A percentile compares a stretch with the other conserved stretches of the same genome.
Conservation (phyloP, 495 filamentous ascomycete genomes). For the Aspergillus leporis region DNA sequence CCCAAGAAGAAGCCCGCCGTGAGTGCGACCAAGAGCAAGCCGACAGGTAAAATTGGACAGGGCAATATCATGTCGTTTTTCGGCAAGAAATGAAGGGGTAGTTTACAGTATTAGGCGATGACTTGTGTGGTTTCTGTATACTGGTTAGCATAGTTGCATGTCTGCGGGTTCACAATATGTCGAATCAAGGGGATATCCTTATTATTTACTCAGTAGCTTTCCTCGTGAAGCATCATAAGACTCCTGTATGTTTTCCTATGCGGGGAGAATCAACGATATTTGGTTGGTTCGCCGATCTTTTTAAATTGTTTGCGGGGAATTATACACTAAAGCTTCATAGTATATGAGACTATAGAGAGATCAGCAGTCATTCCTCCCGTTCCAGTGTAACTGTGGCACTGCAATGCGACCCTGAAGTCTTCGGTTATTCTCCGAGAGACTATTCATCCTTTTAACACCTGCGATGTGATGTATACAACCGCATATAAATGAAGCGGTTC, state of each 20-base stretch:
- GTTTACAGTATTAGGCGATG: neutral
- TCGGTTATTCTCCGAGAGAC: neutral
- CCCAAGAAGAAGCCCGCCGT: slow-evolving; percentile 60
- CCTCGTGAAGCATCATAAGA: neutral
- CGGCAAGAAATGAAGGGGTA: slow-evolving; percentile 68
- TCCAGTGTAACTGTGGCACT: neutral
- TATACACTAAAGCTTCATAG: neutral
- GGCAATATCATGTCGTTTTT: slow-evolving; percentile 97
- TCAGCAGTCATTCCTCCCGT: neutral
- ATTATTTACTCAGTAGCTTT: neutral
- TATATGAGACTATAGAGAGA: neutral
- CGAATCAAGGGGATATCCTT: neutral
- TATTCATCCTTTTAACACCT: neutral
- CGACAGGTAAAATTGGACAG: slow-evolving; percentile 62
- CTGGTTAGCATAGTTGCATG: neutral
- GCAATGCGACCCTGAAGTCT: neutral
- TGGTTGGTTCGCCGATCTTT: neutral
- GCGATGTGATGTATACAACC: neutral
- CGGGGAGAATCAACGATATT: neutral
- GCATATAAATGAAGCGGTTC: slow-evolving; percentile 1
- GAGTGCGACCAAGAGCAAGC: slow-evolving; percentile 58
- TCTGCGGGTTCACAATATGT: neutral
- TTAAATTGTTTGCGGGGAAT: neutral
- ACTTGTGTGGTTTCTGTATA: neutral
- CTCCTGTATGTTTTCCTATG: neutral